Base-by-base conservation (phyloP, 805 yeast species). In the Cyberlindnera mrakii region DNA sequence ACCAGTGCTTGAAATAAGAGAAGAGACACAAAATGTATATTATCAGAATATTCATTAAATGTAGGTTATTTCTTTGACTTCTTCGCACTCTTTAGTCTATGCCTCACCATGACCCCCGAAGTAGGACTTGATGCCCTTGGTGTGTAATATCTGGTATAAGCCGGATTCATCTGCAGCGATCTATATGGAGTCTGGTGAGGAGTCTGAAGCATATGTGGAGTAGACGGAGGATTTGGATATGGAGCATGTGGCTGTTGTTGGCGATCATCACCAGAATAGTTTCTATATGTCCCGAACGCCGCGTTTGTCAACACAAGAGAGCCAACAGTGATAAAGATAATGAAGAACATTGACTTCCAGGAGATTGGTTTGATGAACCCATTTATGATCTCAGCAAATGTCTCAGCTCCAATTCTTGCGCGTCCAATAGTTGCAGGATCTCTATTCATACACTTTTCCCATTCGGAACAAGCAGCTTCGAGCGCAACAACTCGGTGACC, bases 391-490 rank as follows among this genome's bases (percentile, higher is more conserved):
- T 84, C 91, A 1, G 95, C 95, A 52, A 87, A 72, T 0, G 91
- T 82, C 57, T 82, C 89, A 0, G 95, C 95, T 37, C 89, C 80
- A 43, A 88, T 73, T 47, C 72, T 72, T 1, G 91, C 85, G 39
- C 78, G 73, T 4, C 86, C 90, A 11, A 81, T 72, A 1, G 62
- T 63, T 4, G 75, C 72, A 9, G 95, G 90, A 49, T 87, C 91
- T 39, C 80, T 66, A 52, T 80, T 77, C 89, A 87, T 86, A 60
- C 99, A 93, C 44, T 72, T 74, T 47, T 77, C 82, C 93, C 95
- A 87, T 30, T 70, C 71, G 30, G 72, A 67, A 62, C 99, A 91
- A 13, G 76, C 66, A 2, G 64, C 62, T 52, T 83, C 93, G 15
- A 88, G 60, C 0, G 87, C 89, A 0, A 96, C 96, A 0, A 80